Base-by-base conservation (phyloP, 2,329 filamentous ascomycete genomes). In the Botrytis aclada region DNA sequence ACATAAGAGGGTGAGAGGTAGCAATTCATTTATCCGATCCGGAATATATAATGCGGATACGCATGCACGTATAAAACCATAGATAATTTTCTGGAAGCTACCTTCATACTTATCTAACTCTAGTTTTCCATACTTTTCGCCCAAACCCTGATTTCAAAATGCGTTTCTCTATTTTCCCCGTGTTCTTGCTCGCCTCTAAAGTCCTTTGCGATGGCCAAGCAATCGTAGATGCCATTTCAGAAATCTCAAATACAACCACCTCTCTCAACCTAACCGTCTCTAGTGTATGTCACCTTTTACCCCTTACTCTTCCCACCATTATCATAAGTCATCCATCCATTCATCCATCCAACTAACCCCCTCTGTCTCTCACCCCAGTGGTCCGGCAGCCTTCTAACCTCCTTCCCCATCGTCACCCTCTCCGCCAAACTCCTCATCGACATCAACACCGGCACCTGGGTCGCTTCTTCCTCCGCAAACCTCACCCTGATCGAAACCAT, bases 401-500 rank as follows among this genome's bases (percentile, higher is more conserved):
- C 64, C 18, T 18, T 74, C 10, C 69, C 72, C 14, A 71, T 74
- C 51, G 9, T 74, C 2, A 34, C 62, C 29, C 39, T 67, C n/a
- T 84, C 83, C 8, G 77, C 81, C 10, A 74, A 75, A 18, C 82
- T 87, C 2, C 82, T 86, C 41, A 34, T 75, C 20, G 78, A 81
- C 69, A 83, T 86, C 75, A 81, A 84, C 58, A 73, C 81, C 43
- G 83, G 83, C 72, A 83, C 82, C 41, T 73, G 77, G 32, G 77
- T 78, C 3, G 84, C 85, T 75, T 66, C 81, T 18, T 67, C 76
- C 0, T 84, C 84, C 14, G 80, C 75, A n/a, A 74, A 78, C 18
- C 81, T 87, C 67, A 80, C 81, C 10, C n/a, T 79, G 5, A 73
- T 78, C 29, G 84, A 85, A 75, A 80, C 82, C 4, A 83, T 84